phyloP scores from a whole-genome alignment of 2,329 filamentous ascomycete genomes.

The Pseudogymnoascus sp. region DNA sequence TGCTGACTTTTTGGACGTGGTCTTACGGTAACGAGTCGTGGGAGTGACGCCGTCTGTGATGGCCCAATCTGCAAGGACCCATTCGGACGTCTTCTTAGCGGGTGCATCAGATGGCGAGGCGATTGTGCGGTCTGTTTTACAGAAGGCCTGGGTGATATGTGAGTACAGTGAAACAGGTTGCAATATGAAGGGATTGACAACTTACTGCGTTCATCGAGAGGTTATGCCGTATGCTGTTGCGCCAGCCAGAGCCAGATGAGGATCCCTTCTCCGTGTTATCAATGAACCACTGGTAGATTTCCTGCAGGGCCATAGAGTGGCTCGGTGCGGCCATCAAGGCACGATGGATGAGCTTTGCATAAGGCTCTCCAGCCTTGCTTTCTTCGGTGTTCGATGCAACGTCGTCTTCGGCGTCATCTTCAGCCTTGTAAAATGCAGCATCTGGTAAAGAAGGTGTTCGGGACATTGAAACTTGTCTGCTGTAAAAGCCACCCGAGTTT shows the following conservation, averaged over 20 bases:
- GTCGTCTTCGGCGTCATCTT: conserved; percentile 24
- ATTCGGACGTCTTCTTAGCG: conserved; percentile 62
- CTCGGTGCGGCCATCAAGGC: conserved; percentile 62
- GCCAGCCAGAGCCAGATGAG: conserved; percentile 63
- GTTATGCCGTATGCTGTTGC: conserved; percentile 93
- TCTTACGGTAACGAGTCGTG: conserved; percentile 71
- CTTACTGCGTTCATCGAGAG: conserved; percentile 89
- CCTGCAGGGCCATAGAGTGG: conserved; percentile 69
- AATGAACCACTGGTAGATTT: conserved; percentile 87
- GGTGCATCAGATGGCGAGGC: conserved; percentile 37
- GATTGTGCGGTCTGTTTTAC: conserved; percentile 39
- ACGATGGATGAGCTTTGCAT: conserved; percentile 72
- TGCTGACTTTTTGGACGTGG: conserved; percentile 23
- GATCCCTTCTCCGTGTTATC: conserved; percentile 71
- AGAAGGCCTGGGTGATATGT: conserved; percentile 40
- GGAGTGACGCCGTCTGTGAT: conserved; percentile 68
- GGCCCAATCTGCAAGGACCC: conserved; percentile 68
- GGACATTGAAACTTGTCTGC: conserved; percentile 3
- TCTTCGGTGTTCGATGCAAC: conserved; percentile 22
- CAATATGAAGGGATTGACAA: conserved; percentile 19
- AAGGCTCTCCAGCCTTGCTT: conserved; percentile 48
- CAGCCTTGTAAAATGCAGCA: conserved; percentile 18
- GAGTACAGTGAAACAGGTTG: conserved; percentile 28
- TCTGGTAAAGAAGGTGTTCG: conserved; percentile 13
- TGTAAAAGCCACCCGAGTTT: conserved; percentile 1